Base-by-base conservation (phyloP, 495 filamentous ascomycete species). In the Viridothelium virens region DNA sequence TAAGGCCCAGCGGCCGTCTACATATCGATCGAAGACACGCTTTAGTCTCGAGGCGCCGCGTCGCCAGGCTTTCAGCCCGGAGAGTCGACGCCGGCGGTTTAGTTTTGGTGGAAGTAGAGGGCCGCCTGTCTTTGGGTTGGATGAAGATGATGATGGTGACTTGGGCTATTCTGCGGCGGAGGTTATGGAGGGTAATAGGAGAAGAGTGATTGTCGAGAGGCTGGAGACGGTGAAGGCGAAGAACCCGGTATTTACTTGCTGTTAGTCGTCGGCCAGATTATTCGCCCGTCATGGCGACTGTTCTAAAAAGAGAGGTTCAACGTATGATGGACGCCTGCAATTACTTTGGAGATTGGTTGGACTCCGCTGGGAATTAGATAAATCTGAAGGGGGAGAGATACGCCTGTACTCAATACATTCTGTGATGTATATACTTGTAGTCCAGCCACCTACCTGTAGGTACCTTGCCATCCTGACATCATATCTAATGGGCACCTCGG, bases 191-290 rank as follows among this genome's bases (percentile, higher is more conserved):
- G 89, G 90, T 2, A 88, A 89, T 65, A 85, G 87, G 75, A 84
- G 91, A 67, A 92, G 92, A 77, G 95, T 98, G 48, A 97, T 97
- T 81, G 93, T 97, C 47, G 94, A 98, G 79, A 80, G 94, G 71
- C 74, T 98, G 63, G 94, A 97, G 80, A 88, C 91, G 61, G 93
- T 98, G 38, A 97, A 97, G 80, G 89, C 86, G 75, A 90, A 88
- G 76, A 94, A 95, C 75, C 94, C 94, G 16, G 91, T 98, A 14
- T 98, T 98, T 77, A 96, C 90, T 47, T 98, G 94, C 91, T 98
- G 95, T 83, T 97, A 65, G 64, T 7, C 10, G 48, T 53, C 5
- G 10, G 5, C 14, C 10, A 53, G 1, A 16, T 18, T 0, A 11
- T 53, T 16, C 25, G 48, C 25, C 5, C 48, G 14, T 7, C 41